Base-by-base conservation (phyloP, 192 early-diverging fungal species). In the Paraglomus brasilianum region DNA sequence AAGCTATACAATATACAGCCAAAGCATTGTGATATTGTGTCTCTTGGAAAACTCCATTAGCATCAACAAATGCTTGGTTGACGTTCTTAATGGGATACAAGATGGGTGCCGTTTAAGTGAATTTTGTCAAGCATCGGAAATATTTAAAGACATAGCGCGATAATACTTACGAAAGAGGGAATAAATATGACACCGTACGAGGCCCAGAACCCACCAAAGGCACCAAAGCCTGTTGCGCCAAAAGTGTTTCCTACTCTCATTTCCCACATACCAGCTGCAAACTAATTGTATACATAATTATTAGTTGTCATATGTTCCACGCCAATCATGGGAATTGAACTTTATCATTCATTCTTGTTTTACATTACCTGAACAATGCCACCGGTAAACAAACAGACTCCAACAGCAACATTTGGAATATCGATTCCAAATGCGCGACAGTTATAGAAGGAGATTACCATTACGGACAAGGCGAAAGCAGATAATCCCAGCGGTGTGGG, bases 231-330 rank as follows among this genome's bases (percentile, higher is more conserved):
- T 8, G 89, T 92, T 51, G 88, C 91, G 71, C 92, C 92, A 81
- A 93, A 92, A 6, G 89, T 91, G 69, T 93, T 92, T 58, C 88
- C 86, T 8, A 80, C 75, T 53, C 79, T 82, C 75, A 90, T 91
- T 81, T 92, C 91, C 91, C 88, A 91, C 89, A 92, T 91, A 53
- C 92, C 92, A 67, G 89, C 89, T 11, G 88, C 74, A 40, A 92
- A 78, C 81, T 93, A 62, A 43, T 0, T 57, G 14, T 57, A 11
- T 19, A 24, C 13, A 57, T 4, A 7, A 57, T 5, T 3, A 57
- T 4, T 14, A 57, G 22, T 4, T 88, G 67, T 79, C 77, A 42
- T 91, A 50, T 4, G 88, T 89, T 42, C 87, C 89, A 71, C 86
- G 86, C 68, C 87, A 88, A 55, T 88, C 69, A 14, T 84, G 84